Conservation (phyloP, 2,329 filamentous ascomycete species). For the Fusarium anguioides region DNA sequence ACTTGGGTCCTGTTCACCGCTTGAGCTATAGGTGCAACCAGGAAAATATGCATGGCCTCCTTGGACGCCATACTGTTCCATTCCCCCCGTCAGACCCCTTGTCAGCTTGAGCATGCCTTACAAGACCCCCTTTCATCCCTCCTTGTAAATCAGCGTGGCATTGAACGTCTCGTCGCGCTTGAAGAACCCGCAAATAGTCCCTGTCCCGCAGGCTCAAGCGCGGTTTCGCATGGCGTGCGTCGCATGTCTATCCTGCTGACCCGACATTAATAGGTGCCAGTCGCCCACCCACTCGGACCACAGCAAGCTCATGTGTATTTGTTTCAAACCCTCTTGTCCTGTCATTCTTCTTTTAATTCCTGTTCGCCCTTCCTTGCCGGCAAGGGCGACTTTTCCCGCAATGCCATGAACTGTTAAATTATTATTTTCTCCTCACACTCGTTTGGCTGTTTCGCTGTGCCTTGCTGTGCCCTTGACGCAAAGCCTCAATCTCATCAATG, state of each 20-base stretch:
- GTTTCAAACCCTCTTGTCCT: slow-evolving; percentile 45
- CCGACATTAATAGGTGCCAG: slow-evolving; percentile 47
- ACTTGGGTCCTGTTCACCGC: slow-evolving; percentile 34
- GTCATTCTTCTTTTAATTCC: slow-evolving; percentile 24
- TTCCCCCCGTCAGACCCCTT: slow-evolving; percentile 39
- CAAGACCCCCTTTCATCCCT: slow-evolving; percentile 37
- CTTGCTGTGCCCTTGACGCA: slow-evolving; percentile 25
- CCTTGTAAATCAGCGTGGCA: slow-evolving; percentile 46
- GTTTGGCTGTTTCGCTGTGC: slow-evolving; percentile 30
- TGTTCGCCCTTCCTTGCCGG: slow-evolving; percentile 39
- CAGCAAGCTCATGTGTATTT: slow-evolving; percentile 39
- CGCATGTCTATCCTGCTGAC: slow-evolving; percentile 42
- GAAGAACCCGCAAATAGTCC: slow-evolving; percentile 35
- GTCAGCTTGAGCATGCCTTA: slow-evolving; percentile 36
- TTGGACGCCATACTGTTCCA: slow-evolving; percentile 28
- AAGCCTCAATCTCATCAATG: slow-evolving; percentile 33
- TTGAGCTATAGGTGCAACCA: slow-evolving; percentile 34
- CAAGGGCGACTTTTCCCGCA: slow-evolving; percentile 41
- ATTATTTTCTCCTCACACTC: slow-evolving; percentile 39
- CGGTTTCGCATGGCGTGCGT: slow-evolving; percentile 39
- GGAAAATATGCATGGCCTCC: slow-evolving; percentile 33
- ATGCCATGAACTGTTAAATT: slow-evolving; percentile 42
- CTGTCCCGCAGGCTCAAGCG: slow-evolving; percentile 41
- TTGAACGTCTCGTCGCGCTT: slow-evolving; percentile 43
- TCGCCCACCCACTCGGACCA: slow-evolving; percentile 39